phyloP scores from a whole-genome alignment of 2,329 filamentous ascomycete species.

The Colletotrichum nymphaeae region DNA sequence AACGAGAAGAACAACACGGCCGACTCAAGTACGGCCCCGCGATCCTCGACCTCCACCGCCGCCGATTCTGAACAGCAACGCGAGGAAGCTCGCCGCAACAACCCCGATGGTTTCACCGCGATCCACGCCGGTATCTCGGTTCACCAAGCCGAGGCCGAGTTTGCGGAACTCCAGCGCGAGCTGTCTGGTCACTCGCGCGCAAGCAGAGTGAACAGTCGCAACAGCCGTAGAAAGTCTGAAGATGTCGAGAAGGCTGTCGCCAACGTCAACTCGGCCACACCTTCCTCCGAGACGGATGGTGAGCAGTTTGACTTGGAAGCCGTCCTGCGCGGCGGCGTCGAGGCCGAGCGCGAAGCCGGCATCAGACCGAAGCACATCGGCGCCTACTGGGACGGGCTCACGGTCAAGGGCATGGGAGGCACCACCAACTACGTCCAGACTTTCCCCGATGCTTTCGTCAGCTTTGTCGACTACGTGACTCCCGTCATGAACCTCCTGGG shows the following conservation, averaged over 20 bases:
- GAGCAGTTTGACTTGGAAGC: constrained; percentile 81
- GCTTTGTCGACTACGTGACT: constrained; percentile 80
- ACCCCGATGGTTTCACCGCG: constrained; percentile 60
- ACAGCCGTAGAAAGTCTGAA: constrained; percentile 34
- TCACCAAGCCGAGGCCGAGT: constrained; percentile 75
- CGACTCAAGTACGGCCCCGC: constrained; percentile 13
- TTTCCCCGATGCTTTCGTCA: constrained; percentile 81
- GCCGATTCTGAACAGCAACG: constrained; percentile 38
- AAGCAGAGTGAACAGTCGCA: constrained; percentile 54
- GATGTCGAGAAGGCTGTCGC: constrained; percentile 70
- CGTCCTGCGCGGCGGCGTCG: constrained; percentile 77
- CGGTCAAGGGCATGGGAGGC: constrained; percentile 80
- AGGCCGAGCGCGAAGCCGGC: constrained; percentile 79
- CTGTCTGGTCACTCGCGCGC: constrained; percentile 67
- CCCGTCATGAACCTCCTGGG: constrained; percentile 74
- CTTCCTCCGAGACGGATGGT: constrained; percentile 57
- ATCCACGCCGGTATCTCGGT: constrained; percentile 68
- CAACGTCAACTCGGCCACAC: constrained; percentile 42
- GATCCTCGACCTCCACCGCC: constrained; percentile 43
- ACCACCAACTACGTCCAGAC: constrained; percentile 78
- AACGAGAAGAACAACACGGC: constrained; percentile 35
- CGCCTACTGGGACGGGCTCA: constrained; percentile 82
- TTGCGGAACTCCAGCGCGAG: constrained; percentile 73
- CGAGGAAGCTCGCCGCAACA: constrained; percentile 55
- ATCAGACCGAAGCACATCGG: constrained; percentile 85